phyloP scores from a whole-genome alignment of 768 basidiomycete species.

The Chalciporus pseudorubinellus region DNA sequence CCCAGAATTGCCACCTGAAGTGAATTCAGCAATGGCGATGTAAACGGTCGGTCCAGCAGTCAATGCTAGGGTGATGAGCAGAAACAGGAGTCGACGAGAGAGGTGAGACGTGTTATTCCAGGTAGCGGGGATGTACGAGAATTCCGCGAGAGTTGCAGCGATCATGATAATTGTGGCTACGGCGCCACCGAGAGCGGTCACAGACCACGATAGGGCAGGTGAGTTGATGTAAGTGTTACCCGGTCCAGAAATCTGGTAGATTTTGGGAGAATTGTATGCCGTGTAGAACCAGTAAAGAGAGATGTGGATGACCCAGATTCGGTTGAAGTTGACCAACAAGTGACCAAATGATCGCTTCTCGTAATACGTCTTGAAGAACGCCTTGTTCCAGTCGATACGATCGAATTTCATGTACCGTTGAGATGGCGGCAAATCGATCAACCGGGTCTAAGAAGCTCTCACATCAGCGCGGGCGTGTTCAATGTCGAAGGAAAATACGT shows the following conservation, averaged over 20 bases:
- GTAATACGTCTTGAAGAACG: slow-evolving; percentile 98
- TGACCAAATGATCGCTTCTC: slow-evolving; percentile 97
- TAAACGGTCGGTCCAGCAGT: slow-evolving; percentile 95
- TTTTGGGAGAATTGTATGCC: slow-evolving; percentile 83
- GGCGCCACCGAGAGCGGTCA: slow-evolving; percentile 90
- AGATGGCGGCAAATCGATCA: slow-evolving; percentile 87
- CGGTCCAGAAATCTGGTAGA: slow-evolving; percentile 56
- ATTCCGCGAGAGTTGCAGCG: slow-evolving; percentile 88
- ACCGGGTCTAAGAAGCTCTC: slow-evolving; percentile 57
- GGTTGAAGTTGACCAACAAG: slow-evolving; percentile 98
- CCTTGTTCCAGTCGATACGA: slow-evolving; percentile 92
- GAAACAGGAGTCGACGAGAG: slow-evolving; percentile 85
- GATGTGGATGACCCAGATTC: slow-evolving; percentile 98
- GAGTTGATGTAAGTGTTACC: slow-evolving; percentile 48
- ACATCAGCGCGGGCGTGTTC: background rate
- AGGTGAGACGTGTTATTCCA: slow-evolving; percentile 99
- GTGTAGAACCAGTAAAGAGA: slow-evolving; percentile 97
- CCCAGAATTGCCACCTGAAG: slow-evolving; percentile 53
- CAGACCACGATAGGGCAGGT: slow-evolving; percentile 87
- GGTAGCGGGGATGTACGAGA: slow-evolving; percentile 95
- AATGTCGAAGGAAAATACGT: slow-evolving; percentile 2
- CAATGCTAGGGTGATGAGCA: slow-evolving; percentile 84
- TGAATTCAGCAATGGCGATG: slow-evolving; percentile 79
- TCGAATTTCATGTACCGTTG: slow-evolving; percentile 98
- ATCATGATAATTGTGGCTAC: slow-evolving; percentile 98